Evolutionary conservation across 78 protist species (phyloP).

Genomic region (Polysphondylium violaceum): DNA sequence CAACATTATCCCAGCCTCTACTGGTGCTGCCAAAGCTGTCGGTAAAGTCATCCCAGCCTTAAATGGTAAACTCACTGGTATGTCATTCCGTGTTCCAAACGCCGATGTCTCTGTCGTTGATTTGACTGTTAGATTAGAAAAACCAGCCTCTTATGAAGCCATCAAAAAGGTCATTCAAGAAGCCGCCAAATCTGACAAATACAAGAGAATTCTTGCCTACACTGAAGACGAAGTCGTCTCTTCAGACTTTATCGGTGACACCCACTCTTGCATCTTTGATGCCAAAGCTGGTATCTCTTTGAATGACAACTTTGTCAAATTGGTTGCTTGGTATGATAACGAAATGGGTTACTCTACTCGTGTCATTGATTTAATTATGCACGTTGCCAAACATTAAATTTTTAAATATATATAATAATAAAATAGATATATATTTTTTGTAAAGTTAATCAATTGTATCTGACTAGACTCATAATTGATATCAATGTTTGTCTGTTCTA

Average conservation of each 20-base stretch:
- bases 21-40: conserved; percentile 99
- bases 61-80: conserved; percentile 99
- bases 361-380: conserved; percentile 93
- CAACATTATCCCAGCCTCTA: conserved; percentile 99
- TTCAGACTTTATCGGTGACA: conserved; percentile 95
- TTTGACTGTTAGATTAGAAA: conserved; percentile 93
- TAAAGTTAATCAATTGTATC: no score
- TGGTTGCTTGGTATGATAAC: conserved; percentile 99
- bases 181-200: conserved; percentile 84
- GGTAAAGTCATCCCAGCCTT: conserved; percentile 94
- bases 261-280: conserved; percentile 96
- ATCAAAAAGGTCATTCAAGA: conserved; percentile 91
- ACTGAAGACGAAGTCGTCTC: conserved; percentile 98
- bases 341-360: conserved; percentile 99
- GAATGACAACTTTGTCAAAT: conserved; percentile 97
- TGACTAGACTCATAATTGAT: no score
- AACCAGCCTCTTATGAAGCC: conserved; percentile 94
- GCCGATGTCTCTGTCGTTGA: conserved; percentile 99
- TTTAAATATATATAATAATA: background rate
- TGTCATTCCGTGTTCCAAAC: conserved; percentile 99
- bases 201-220: conserved; percentile 96
- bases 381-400: conserved; percentile 73
- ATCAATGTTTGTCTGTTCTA: no score
- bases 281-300: conserved; percentile 97
- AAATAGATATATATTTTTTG: no score